Evolutionary conservation across 768 basidiomycete species (phyloP), one percentile per base, ranked within the genome.

Genomic region (Asterophora parasitica): DNA sequence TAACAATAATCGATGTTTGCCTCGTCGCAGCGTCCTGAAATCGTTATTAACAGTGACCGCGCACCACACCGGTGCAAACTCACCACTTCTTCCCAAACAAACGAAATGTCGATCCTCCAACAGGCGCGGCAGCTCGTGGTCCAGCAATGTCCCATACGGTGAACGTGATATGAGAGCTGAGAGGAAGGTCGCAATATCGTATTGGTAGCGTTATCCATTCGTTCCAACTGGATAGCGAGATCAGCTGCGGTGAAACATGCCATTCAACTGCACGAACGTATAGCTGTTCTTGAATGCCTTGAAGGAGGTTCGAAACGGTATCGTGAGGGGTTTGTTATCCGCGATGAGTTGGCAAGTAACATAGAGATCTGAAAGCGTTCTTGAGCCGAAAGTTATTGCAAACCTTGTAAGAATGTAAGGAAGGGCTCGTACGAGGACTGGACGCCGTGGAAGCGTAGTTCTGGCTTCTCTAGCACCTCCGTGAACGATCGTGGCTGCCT

Each of bases 141-240:
- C 89, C 88, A 31, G 83, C 87, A 49, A 93, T 93, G 61, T 98
- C 94, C 89, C 92, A 97, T 6, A 97, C 85, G 0, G 96, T 98
- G 59, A 98, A 88, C 0, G 88, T 86, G 43, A 99, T 76, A 58
- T 96, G 93, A 1, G 92, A 83, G 62, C 73, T 86, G 40, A 92
- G 66, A 0, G 92, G 92, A n/a, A 99, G 73, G 61, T 96, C 93
- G 52, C 92, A 92, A 56, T 95, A 96, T 23, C 85, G 83, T 60
- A 96, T 89, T 0, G 95, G 95, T 9, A 98, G 70, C 0, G 87
- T 84, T 33, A 99, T 82, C 81, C 86, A 88, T 72, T 98, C 92
- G 61, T 97, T 97, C 95, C 95, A 99, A 15, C 56, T 58, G 49
- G 34, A 48, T 16, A 40, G 6, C 19, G 34, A 13, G 20, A 46